phyloP scores from a whole-genome alignment of 1,139 yeast species.

The Zygosaccharomyces pseudobailii region DNA sequence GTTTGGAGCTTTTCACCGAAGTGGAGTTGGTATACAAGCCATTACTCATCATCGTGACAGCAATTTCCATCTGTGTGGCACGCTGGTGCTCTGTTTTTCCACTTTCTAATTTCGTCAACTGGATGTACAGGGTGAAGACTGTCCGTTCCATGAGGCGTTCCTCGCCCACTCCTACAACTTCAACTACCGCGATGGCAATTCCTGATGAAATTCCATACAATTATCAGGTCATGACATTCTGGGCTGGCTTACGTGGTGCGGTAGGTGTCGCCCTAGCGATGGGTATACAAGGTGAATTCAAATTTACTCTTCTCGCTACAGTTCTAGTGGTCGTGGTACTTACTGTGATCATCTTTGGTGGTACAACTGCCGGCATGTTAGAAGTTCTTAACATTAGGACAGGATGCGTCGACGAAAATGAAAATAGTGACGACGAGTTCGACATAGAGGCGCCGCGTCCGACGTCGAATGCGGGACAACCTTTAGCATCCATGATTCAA shows the following conservation, averaged over 20 bases:
- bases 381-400: slow-evolving; percentile 90
- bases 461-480: not conserved
- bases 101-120: slow-evolving; percentile 75
- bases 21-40: slow-evolving; percentile 95
- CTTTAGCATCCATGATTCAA: slow-evolving; percentile 6
- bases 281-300: slow-evolving; percentile 94
- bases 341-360: slow-evolving; percentile 95
- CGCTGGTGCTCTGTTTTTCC: slow-evolving; percentile 99
- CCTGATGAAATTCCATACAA: slow-evolving; percentile 92
- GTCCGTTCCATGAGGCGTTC: slow-evolving; percentile 26
- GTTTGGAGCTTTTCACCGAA: slow-evolving; percentile 90
- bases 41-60: slow-evolving; percentile 80
- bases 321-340: slow-evolving; percentile 94
- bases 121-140: slow-evolving; percentile 59
- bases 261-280: slow-evolving; percentile 99
- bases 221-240: slow-evolving; percentile 97
- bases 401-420: slow-evolving; percentile 80
- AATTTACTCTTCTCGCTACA: slow-evolving; percentile 84
- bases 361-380: slow-evolving; percentile 97
- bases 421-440: slow-evolving; percentile 89
- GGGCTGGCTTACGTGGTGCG: slow-evolving; percentile 99
- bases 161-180: slow-evolving; percentile 33
- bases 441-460: slow-evolving; percentile 71
- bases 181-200: slow-evolving; percentile 36
- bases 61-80: slow-evolving; percentile 86